phyloP scores from a whole-genome alignment of 1,284 basidiomycete genomes.

The Phylloporus sp. region DNA sequence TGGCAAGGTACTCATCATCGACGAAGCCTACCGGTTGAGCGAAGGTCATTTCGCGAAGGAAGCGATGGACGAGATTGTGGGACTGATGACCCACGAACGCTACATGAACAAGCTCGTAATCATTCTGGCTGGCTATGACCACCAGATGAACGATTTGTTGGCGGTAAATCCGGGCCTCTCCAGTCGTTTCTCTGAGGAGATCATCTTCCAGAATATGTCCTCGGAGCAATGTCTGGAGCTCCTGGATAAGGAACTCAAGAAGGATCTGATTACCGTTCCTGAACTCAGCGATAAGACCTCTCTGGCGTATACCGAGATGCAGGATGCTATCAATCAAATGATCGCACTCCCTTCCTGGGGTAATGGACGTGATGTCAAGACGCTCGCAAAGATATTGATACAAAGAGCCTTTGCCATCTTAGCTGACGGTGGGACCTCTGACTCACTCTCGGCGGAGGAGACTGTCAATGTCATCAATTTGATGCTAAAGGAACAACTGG shows the following conservation, averaged over 20 bases:
- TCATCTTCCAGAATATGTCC: conserved; percentile 61
- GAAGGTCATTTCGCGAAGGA: conserved; percentile 71
- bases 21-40: conserved; percentile 68
- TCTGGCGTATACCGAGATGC: conserved; percentile 44
- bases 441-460: conserved; percentile 30
- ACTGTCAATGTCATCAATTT: conserved; percentile 22
- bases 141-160: conserved; percentile 69
- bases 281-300: conserved; percentile 48
- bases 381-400: conserved; percentile 57
- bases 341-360: conserved; percentile 62
- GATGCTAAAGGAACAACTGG: conserved; percentile 35
- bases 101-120: conserved; percentile 67
- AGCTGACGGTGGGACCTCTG: conserved; percentile 25
- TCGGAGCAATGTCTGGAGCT: conserved; percentile 59
- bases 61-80: conserved; percentile 72
- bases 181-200: conserved; percentile 71
- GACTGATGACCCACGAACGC: conserved; percentile 62
- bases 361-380: conserved; percentile 68
- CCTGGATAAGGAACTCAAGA: conserved; percentile 54
- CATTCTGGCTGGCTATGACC: conserved; percentile 72
- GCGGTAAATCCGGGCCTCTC: conserved; percentile 66
- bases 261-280: conserved; percentile 47
- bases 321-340: conserved; percentile 48
- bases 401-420: conserved; percentile 39
- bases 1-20: conserved; percentile 70